Conservation (phyloP, 225 moss, liverwort and hornwort species). For the Physcomitrellopsis africana region DNA sequence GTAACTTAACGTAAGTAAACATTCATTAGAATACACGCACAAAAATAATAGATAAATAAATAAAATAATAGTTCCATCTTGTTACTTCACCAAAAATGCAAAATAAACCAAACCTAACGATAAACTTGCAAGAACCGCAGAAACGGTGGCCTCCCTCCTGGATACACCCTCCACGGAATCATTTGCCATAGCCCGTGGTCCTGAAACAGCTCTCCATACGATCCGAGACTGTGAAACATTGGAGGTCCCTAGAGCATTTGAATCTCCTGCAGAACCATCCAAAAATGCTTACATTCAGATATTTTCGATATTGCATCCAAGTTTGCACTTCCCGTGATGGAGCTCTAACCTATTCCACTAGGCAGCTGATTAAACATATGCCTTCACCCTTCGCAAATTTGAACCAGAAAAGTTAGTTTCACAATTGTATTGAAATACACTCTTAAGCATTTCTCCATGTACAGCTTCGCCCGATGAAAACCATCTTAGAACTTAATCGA, state of each 20-base stretch:
- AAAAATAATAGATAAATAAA: too few relatives aligned
- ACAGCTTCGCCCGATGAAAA: neutral
- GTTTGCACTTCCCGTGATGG: neutral
- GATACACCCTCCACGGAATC: constrained; percentile 26
- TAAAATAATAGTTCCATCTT: neutral
- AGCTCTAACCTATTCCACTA: neutral
- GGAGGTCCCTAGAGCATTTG: constrained; percentile 18
- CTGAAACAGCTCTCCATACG: constrained; percentile 31
- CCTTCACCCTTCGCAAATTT: neutral
- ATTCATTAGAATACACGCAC: neutral
- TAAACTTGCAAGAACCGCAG: constrained; percentile 45
- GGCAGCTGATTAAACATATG: neutral
- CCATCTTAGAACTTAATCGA: neutral
- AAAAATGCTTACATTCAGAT: constrained; percentile 14
- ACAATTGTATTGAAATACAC: neutral
- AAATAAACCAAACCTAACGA: constrained; percentile 39
- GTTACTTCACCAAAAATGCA: neutral
- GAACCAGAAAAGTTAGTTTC: neutral
- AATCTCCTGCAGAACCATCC: constrained; percentile 26
- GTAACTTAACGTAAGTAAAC: neutral
- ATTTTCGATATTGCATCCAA: neutral
- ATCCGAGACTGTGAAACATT: constrained; percentile 23
- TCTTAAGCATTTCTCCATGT: neutral
- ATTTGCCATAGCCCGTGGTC: constrained; percentile 35
- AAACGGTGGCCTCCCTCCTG: constrained; percentile 50